A percentile compares a stretch with the other conserved stretches of the same genome.
Evolutionary conservation across 2,329 filamentous ascomycete species (phyloP).

Genomic region (Phaeosphaeria sp.): DNA sequence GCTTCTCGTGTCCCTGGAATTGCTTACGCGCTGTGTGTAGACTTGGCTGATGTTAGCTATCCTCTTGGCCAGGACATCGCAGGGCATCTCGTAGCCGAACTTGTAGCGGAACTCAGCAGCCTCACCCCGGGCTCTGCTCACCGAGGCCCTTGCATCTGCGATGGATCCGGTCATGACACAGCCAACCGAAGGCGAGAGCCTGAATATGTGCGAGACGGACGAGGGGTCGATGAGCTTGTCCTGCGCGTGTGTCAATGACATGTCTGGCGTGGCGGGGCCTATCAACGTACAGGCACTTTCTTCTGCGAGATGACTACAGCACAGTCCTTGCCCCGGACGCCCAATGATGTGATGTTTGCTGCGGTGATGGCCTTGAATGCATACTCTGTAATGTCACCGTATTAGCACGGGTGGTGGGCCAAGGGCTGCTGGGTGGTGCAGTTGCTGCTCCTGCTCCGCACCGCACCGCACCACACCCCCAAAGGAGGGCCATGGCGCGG

Average conservation of each 20-base stretch:
- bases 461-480: background rate
- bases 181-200: conserved; percentile 92
- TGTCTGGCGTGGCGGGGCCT: conserved; percentile 8
- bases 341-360: conserved; percentile 98
- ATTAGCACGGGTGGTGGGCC: conserved; percentile 18
- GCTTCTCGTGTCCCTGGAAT: conserved; percentile 1
- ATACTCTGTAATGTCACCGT: conserved; percentile 74
- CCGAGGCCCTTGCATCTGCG: conserved; percentile 92
- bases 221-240: conserved; percentile 98
- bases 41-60: conserved; percentile 99
- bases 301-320: conserved; percentile 98
- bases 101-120: conserved; percentile 99
- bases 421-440: conserved; percentile 1
- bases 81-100: conserved; percentile 99
- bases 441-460: background rate
- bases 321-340: conserved; percentile 94
- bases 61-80: conserved; percentile 93
- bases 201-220: conserved; percentile 97
- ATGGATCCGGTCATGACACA: conserved; percentile 99
- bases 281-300: conserved; percentile 87
- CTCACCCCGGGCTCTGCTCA: conserved; percentile 91
- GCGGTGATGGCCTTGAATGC: conserved; percentile 99
- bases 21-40: conserved; percentile 89
- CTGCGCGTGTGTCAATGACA: conserved; percentile 55
- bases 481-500: background rate